Evolutionary conservation across 345 rosid species (phyloP).

Genomic region (Ricinus communis): DNA sequence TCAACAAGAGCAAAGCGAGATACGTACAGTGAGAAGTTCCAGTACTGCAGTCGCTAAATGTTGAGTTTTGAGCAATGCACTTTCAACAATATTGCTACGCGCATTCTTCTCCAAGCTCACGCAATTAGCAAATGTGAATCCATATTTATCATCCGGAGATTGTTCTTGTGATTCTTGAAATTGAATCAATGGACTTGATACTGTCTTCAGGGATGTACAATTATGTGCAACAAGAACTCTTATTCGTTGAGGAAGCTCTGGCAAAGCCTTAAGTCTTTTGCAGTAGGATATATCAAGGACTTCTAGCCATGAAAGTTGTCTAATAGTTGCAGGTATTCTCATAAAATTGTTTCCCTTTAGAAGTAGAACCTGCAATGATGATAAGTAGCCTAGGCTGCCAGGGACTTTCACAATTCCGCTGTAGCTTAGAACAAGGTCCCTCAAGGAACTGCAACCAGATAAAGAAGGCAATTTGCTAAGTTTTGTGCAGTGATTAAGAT

Average conservation of each 20-base stretch:
- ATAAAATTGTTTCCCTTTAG: constrained; percentile 9
- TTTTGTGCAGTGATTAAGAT: constrained; percentile 2
- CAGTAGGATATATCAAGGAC: constrained; percentile 2
- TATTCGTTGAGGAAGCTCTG: constrained; percentile 15
- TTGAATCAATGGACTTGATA: constrained; percentile 8
- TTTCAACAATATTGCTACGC: background rate
- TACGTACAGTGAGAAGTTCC: background rate
- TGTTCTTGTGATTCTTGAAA: background rate
- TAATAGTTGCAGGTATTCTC: constrained; percentile 11
- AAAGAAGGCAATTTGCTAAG: constrained; percentile 11
- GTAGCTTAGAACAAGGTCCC: constrained; percentile 2
- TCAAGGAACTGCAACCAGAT: constrained; percentile 1
- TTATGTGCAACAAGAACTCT: background rate
- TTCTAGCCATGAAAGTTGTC: constrained; percentile 7
- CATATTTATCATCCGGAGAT: background rate
- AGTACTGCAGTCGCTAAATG: background rate
- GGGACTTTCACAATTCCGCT: background rate
- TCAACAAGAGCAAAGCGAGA: background rate
- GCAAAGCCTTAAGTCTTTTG: constrained; percentile 10
- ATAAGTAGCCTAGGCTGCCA: background rate
- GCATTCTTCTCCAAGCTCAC: constrained; percentile 7
- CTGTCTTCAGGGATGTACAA: constrained; percentile 8
- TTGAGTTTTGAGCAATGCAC: background rate
- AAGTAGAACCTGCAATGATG: constrained; percentile 8
- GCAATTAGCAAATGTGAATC: background rate